Conservation (phyloP, 371 early-diverging fungal species). For the Dichotomocladium elegans region DNA sequence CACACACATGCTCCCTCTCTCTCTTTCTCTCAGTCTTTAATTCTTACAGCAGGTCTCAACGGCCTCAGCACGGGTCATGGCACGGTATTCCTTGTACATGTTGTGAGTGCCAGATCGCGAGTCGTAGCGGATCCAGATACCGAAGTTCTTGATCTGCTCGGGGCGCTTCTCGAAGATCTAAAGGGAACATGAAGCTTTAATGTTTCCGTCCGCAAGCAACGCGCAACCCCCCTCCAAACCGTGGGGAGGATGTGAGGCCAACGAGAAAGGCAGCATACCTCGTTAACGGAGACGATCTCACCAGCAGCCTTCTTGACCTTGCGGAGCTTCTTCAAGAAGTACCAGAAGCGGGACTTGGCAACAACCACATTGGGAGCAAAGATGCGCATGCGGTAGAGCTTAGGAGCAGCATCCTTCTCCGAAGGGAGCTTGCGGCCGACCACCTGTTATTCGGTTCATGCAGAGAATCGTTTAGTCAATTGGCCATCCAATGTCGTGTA, state of each 20-base stretch:
- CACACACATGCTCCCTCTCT: too few species aligned
- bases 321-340: constrained; percentile 97
- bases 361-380: constrained; percentile 99
- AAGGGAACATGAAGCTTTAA: background rate
- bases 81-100: constrained; percentile 99
- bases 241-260: too few species aligned
- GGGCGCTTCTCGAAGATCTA: constrained; percentile 96
- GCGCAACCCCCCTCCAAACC: too few species aligned
- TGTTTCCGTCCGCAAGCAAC: background rate
- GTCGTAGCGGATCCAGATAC: constrained; percentile 99
- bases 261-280: constrained; percentile 57
- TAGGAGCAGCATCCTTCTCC: constrained; percentile 90
- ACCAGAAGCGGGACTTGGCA: constrained; percentile 99
- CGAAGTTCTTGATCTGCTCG: constrained; percentile 97
- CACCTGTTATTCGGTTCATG: constrained; percentile 50
- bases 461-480: background rate
- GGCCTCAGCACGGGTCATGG: constrained; percentile 91
- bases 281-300: constrained; percentile 96
- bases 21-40: background rate
- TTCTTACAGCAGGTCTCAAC: constrained; percentile 83
- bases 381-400: constrained; percentile 97
- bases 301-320: constrained; percentile 99
- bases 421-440: constrained; percentile 95
- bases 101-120: constrained; percentile 99
- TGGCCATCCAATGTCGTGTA: background rate